These are phyloP conservation scores for Lathyrus sativus DNA, from an alignment of 306 rosid species.

Conservation along the genomic window DNA sequence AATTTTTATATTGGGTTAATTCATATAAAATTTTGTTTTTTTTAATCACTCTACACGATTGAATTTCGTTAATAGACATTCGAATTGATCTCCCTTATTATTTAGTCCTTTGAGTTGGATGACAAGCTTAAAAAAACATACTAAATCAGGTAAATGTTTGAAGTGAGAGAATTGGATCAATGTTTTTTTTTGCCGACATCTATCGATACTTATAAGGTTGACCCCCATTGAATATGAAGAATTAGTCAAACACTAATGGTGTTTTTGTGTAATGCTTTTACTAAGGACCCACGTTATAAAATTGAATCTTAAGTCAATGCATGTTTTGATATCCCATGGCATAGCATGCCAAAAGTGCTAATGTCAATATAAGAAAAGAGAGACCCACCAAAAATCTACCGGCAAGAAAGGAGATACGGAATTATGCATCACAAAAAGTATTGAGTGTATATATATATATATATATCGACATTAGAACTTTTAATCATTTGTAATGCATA, in stretches of 20 bases:
- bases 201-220: slow-evolving; percentile 41
- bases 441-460: slow-evolving; percentile 12
- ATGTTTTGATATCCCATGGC: slow-evolving; percentile 37
- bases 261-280: slow-evolving; percentile 26
- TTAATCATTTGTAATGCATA: slow-evolving; percentile 48
- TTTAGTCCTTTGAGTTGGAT: too few relatives aligned
- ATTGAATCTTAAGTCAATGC: slow-evolving; percentile 60
- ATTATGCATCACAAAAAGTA: slow-evolving; percentile 8
- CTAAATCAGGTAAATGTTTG: too few relatives aligned
- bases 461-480: slow-evolving; percentile 33
- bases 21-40: too few relatives aligned
- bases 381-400: slow-evolving; percentile 38
- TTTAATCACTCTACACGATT: too few relatives aligned
- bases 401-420: slow-evolving; percentile 25
- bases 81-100: too few relatives aligned
- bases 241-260: slow-evolving; percentile 29
- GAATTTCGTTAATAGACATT: too few relatives aligned
- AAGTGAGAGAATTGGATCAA: too few relatives aligned
- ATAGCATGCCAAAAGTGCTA: slow-evolving; percentile 31
- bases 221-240: slow-evolving; percentile 41
- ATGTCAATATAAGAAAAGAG: slow-evolving; percentile 29
- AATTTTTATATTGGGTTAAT: too few relatives aligned
- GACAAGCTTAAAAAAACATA: too few relatives aligned
- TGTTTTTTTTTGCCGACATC: neutral
- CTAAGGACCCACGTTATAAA: slow-evolving; percentile 41